These are phyloP conservation scores for Colletotrichum sp. DNA, from an alignment of 2,329 filamentous ascomycete species.

Conservation along the genomic window DNA sequence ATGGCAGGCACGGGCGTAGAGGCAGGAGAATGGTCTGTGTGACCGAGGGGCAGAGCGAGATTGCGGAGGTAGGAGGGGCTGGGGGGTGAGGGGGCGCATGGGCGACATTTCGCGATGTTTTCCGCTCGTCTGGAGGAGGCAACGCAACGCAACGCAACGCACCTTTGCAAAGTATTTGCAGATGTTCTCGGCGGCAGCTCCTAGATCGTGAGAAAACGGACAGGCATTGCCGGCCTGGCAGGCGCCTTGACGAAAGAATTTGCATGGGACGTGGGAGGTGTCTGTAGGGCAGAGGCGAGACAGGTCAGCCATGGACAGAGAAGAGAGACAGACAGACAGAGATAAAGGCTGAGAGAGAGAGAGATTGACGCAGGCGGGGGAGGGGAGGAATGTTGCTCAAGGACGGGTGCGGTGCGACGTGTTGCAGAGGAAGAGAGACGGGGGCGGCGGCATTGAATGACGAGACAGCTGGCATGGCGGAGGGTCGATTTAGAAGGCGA, in stretches of 20 bases:
- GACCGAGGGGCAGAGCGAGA: constrained; percentile 12
- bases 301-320: constrained; percentile 15
- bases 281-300: constrained; percentile 56
- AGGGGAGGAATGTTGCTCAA: constrained; percentile 11
- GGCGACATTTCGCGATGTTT: neutral
- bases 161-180: constrained; percentile 99
- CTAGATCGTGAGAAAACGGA: constrained; percentile 93
- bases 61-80: constrained; percentile 11
- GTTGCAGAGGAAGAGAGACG: neutral
- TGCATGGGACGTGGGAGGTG: constrained; percentile 97
- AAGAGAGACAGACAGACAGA: neutral
- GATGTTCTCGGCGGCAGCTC: constrained; percentile 82
- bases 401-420: constrained; percentile 19
- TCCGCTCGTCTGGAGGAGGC: neutral
- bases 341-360: neutral
- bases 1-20: neutral
- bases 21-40: constrained; percentile 3
- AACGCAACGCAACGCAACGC: constrained; percentile 32
- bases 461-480: neutral
- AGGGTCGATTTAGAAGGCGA: neutral
- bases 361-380: neutral
- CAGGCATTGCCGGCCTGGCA: constrained; percentile 97
- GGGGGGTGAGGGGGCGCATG: neutral
- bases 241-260: constrained; percentile 96
- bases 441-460: neutral